Base-by-base conservation (phyloP, 257 asterid species). In the Mitragyna speciosa region DNA sequence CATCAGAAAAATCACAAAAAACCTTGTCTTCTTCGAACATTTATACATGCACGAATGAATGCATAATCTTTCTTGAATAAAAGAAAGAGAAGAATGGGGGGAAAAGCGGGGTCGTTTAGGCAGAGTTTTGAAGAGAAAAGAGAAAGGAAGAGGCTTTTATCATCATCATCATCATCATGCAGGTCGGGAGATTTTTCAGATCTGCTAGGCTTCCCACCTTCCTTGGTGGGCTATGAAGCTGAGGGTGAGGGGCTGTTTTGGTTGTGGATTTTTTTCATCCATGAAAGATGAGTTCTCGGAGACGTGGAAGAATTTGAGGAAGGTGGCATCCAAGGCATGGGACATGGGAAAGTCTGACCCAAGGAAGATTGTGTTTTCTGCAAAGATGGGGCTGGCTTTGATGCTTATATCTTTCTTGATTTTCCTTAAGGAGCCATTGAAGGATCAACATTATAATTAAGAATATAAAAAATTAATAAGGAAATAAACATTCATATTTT, bases 291-390 rank as follows among this genome's bases (percentile, higher is more conserved):
- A 72, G 80, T 51, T 70, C 47, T 19, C 49, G 16, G 61, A 65
- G 79, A 1, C 74, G 74, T 85, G 88, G 84, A 75, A 79, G 26
- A 76, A 79, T 14, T 70, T 72, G 61, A 76, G 71, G 79, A 51
- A 22, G 58, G 86, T 85, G 5, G 81, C 70, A 11, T 48, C 47
- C 24, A 81, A 85, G 71, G 93, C 90, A 4, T 73, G 86, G 82
- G 86, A 88, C 56, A 84, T 89, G 93, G 97, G 97, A 4, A 80
- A 88, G 19, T 84, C 91, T 16, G 95, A 93, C 85, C 96, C 95
- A 7, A 88, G 96, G 79, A 91, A 89, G 78, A 78, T 83, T 36
- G 63, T 93, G 36, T 93, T 90, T 72, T 89, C 97, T 2, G 82
- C 87, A 28, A 91, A 93, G 73, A 85, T 89, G 92, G 97, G 96